These are phyloP conservation scores for Claviceps humidiphila DNA, from an alignment of 2,329 filamentous ascomycete species.

Conservation along the genomic window DNA sequence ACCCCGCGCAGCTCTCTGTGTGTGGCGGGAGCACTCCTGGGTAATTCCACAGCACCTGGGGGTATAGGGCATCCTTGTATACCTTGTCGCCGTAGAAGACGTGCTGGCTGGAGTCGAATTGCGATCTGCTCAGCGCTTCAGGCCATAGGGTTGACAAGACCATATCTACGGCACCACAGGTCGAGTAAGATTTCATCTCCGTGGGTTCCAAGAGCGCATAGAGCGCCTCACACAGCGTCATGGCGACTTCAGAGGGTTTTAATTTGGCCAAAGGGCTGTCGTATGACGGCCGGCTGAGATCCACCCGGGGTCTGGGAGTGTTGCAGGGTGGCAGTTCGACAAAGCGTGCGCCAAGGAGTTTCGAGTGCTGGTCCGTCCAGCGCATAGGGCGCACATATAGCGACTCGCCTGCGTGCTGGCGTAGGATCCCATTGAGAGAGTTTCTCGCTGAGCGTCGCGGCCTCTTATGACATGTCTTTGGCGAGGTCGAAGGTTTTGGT, in stretches of 20 bases:
- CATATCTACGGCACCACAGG: conserved; percentile 27
- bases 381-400: conserved; percentile 40
- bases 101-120: conserved; percentile 27
- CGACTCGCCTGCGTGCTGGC: conserved; percentile 30
- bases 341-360: conserved; percentile 35
- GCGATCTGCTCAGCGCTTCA: conserved; percentile 16
- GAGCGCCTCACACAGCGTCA: conserved; percentile 28
- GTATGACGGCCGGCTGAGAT: conserved; percentile 21
- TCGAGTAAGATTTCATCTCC: conserved; percentile 5
- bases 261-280: conserved; percentile 15
- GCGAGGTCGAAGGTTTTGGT: background rate
- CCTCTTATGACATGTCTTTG: background rate
- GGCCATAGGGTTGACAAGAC: conserved; percentile 34
- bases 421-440: conserved; percentile 40
- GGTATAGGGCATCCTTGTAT: conserved; percentile 32
- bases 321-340: conserved; percentile 26
- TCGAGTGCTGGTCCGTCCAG: conserved; percentile 40
- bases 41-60: conserved; percentile 37
- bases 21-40: conserved; percentile 14
- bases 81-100: conserved; percentile 35
- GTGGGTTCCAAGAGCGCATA: conserved; percentile 27
- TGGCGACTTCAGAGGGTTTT: conserved; percentile 28
- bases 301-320: conserved; percentile 24
- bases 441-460: conserved; percentile 26
- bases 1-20: conserved; percentile 18